Base-by-base conservation (phyloP, 1,284 basidiomycete species). In the Apiotrichum gracile region DNA sequence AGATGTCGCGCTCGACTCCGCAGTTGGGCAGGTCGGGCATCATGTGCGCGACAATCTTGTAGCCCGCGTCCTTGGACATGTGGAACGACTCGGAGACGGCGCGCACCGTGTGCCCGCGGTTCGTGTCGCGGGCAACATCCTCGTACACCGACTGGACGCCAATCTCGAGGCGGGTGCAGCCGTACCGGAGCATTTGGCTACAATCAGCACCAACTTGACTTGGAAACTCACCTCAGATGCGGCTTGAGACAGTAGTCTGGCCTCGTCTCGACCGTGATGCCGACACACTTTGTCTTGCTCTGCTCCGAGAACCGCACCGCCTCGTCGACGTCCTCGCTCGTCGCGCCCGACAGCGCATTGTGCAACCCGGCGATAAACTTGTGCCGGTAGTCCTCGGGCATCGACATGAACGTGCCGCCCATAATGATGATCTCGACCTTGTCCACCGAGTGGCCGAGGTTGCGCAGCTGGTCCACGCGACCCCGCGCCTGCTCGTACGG, bases 371-470 rank as follows among this genome's bases (percentile, higher is more conserved):
- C 93, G 54, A 98, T 83, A 67, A 99, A 99, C 60, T 87, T 85
- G 63, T 85, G 85, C 52, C 94, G 83, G 71, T 99, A 98, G 41
- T 91, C 89, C 74, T 97, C 91, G 22, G 93, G 87, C 84, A 97
- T 92, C 65, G 91, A 96, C 93, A 99, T 97, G 76, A 99, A 98
- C 5, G 94, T 99, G 42, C 94, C 94, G 31, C 94, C 96, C 94
- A 99, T 99, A 65, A 98, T 81, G 61, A 98, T 98, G 70, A 97
- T 97, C 72, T 98, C 94, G 44, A 98, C 91, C 82, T 98, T 99
- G 78, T 98, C 96, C 2, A 97, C 94, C 64, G 82, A 92, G 75
- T 98, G 96, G 2, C 96, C 96, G 16, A 99, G 78, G 69, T 85
- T 86, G 71, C 92, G 89, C 49, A 99, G 78, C 72, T 99, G 96